Evolutionary conservation across 768 basidiomycete species (phyloP), one percentile per base, ranked within the genome.

Genomic region (Leccinum pellstonianum): DNA sequence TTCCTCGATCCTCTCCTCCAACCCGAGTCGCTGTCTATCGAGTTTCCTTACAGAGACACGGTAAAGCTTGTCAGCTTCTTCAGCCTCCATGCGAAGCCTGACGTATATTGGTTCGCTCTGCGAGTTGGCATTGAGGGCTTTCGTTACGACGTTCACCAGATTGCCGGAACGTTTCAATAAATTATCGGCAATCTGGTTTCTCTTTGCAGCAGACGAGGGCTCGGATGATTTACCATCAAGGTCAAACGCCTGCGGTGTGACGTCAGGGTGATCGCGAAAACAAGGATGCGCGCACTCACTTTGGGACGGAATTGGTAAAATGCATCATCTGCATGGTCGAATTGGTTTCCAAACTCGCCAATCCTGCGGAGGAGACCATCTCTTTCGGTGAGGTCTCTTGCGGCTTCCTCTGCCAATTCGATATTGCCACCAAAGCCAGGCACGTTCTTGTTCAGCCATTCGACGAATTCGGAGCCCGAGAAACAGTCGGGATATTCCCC

Each of bases 401-500:
- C 84, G n/a, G 73, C 84, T 55, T 92, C 86, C 64, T 91, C 91
- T 2, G 92, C 92, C 49, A 83, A 79, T 59, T 95, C 93, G 57
- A 91, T 75, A 70, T 81, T 88, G 19, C 88, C 90, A 17, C 83
- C 87, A 62, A 96, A 88, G 8, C 83, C 91, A 61, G 85, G 83
- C 3, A 95, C 86, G 62, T 90, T 87, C 58, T 81, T 83, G 58
- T 86, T 85, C 57, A 97, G 73, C 93, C 93, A 97, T 5, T 82
- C 80, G 9, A 88, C 90, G 63, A 97, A 88, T 63, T 96, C 94
- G 46, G 93, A 93, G 29, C 95, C 95, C 15, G 85, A 86, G 74
- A 96, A 95, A 59, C 89, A 88, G 58, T 92, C 88, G 29, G 86
- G 80, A 63, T 94, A 94, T 77, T 93, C 91, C 50, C 92, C 92